A percentile compares a stretch with the other conserved stretches of the same genome.
phyloP scores from a whole-genome alignment of 148 eudicot species.

The Polygonum aviculare region DNA sequence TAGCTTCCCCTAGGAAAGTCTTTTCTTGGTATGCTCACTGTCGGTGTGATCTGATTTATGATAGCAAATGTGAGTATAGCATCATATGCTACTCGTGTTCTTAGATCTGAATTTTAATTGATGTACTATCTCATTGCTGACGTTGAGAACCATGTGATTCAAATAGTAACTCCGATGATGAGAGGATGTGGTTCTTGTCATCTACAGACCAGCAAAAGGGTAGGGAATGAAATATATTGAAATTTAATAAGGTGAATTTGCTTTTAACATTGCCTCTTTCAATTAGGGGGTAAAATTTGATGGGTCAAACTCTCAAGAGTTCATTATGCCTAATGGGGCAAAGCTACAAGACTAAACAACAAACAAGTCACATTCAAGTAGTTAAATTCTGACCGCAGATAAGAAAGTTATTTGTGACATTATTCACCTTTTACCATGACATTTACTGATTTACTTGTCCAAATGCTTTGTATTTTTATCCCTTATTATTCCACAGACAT shows the following conservation, averaged over 20 bases:
- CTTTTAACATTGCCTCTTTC: not conserved
- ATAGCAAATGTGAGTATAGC: not conserved
- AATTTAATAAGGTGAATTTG: not conserved
- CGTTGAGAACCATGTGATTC: not conserved
- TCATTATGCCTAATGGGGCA: no score
- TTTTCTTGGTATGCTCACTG: not conserved
- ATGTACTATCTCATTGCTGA: not conserved
- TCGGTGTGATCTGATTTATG: not conserved
- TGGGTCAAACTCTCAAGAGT: no score
- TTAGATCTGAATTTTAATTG: not conserved
- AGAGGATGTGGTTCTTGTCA: not conserved
- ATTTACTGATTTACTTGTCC: not conserved
- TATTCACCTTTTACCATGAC: not conserved
- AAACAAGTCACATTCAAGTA: no score
- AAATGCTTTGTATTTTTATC: no score
- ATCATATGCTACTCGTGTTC: not conserved
- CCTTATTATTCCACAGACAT: no score
- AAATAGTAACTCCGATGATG: not conserved
- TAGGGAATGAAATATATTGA: not conserved
- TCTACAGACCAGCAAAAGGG: not conserved
- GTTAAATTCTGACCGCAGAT: no score
- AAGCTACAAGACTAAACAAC: no score
- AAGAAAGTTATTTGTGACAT: no score
- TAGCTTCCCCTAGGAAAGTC: not conserved
- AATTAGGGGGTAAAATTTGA: not conserved